Base-by-base conservation (phyloP, 179 eudicot genomes). In the Camellia oleifera region DNA sequence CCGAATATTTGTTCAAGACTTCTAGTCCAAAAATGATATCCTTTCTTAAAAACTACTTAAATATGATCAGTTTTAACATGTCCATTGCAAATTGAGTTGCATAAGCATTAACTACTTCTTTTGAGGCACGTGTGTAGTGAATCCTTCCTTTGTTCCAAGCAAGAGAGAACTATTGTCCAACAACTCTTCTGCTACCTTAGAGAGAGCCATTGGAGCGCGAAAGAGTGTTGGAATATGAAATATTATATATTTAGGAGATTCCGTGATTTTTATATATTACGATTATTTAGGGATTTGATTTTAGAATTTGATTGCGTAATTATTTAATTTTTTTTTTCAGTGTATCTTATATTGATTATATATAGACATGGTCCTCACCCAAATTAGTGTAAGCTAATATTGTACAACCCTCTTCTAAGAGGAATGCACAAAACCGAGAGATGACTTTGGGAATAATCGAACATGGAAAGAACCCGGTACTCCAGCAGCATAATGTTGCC, bases 121-220 rank as follows among this genome's bases (percentile, higher is more conserved):
- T 79, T 40, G 75, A 75, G 5, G 90, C 86, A 69, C 89, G 87
- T 20, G 82, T 83, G 64, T 88, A 88, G 79, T 64, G 83, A 46
- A 90, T 86, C 63, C 76, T 88, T 7, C 97, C 93, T 54, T 87
- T 88, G 82, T 92, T 92, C 90, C 92, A 89, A 48, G 89, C 89
- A 17, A 18, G 79, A 18, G 79, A 54, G 94, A 90, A 9, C 75
- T 85, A 67, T 78, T 80, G 7, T 88, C 89, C 42, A 79, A 11
- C 18, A 90, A 85, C 32, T 78, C 81, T 68, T 87, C 86, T 4
- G 97, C 94, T 58, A 83, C 77, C 65, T 71, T 13, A 3, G 84
- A 61, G 84, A 61, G 3, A 85, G 82, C 86, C 88, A 85, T 32
- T 83, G 74, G 4, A 81, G 66, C 11, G 85, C 77, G 32, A 20